Evolutionary conservation across 129 eudicot species (phyloP), one percentile per base, ranked within the genome.

Genomic region (Solidago caesia): DNA sequence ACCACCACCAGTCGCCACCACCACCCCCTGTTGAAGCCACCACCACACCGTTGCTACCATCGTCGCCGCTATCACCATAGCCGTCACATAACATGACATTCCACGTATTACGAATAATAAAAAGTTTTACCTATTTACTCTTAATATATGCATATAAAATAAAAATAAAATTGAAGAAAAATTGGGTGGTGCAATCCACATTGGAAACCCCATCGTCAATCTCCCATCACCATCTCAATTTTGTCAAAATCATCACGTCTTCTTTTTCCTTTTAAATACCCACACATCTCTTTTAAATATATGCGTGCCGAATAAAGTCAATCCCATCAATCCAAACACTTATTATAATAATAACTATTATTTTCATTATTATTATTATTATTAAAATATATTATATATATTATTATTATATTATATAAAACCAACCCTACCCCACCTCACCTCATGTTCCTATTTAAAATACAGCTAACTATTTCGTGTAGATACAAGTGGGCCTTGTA

Each of bases 271-370:
- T 64, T 75, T 65, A 75, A 52, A 75, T 75, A 53, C 68, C 13
- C 43, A 61, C 33, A 26, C 45, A 61, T 0, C 11, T 27, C 72
- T 70, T 78, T 49, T 70, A 59, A 16, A 75, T 44, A 71, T 79
- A 72, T 57, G 52, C 77, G 78, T 79, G 79, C 75, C 74, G 75
- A 79, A 73, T 73, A 79, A 79, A 73, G 83, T 79, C 83, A 79
- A 79, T 79, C 83, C 74, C 83, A 79, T 73, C 74, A 59, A 73
- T 73, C 79, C 46, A 52, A 57, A 66, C 65, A 13, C 65, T 27
- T 52, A 55, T 26, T 43, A 57, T 5, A 65, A 10, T 65, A 45
- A 11, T 33, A 33, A 33, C 1, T 33, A 1, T 33, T 3, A 33
- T 33, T 33, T 33, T 33, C 39, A 33, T 33, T 33, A 33, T 33